Base-by-base conservation (phyloP, 495 filamentous ascomycete genomes). In the Cercophora newfieldiana region DNA sequence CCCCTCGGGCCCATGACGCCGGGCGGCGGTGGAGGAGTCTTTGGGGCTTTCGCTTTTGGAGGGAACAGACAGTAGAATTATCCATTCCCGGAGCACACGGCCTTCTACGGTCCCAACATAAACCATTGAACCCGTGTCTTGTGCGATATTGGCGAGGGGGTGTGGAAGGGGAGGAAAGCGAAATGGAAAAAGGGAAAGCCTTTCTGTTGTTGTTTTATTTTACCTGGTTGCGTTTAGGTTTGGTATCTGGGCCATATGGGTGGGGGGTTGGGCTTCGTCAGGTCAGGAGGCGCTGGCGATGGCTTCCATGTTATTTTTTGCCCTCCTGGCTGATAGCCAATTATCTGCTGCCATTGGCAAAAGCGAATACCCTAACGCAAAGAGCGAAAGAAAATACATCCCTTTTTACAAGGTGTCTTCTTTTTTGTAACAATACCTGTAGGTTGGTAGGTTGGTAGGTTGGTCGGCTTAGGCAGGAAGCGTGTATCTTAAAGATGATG, bases 1-100 rank as follows among this genome's bases (percentile, higher is more conserved):
- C 84, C 81, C 7, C 82, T 88, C 71, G 87, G 86, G 16, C 80
- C 88, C 7, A 82, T 89, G 79, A 92, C 90, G 5, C 90, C 90
- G 0, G 89, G 90, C 29, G 87, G 85, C 12, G 86, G 84, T 3
- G 87, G 86, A 28, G 88, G 89, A 28, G 86, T 89, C 12, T 87
- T 87, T 75, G 84, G 85, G 18, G 71, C 76, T 60, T 87, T 86
- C 70, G 78, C 82, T 67, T 84, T 84, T 74, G 74, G 77, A 30
- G 66, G 74, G 21, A 74, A 72, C 64, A 61, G 59, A 47, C 62
- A 64, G 31, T 65, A 66, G 18, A 26, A 51, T 21, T 51, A 33
- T 33, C 30, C 30, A 33, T 4, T 4, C 30, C 30, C 12, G 30
- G n/a, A n/a, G n/a, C n/a, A n/a, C n/a, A n/a, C n/a, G n/a, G n/a